Percentiles rank a stretch among this genome's conserved stretches.
phyloP scores from a whole-genome alignment of 208 protist species.

The Trypanosoma conorhini region DNA sequence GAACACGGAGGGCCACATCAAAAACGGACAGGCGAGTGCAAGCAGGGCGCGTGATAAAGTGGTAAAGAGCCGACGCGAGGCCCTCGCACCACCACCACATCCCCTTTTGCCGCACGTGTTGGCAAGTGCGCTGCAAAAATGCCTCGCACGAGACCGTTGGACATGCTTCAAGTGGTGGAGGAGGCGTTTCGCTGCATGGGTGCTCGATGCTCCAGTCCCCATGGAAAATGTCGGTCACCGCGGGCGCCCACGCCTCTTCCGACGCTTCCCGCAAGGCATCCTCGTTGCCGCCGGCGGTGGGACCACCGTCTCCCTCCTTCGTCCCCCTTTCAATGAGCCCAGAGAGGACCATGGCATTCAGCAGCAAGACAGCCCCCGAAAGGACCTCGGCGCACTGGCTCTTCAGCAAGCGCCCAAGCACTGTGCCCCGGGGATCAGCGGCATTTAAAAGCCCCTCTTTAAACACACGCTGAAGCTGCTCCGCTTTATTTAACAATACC shows the following conservation, averaged over 20 bases:
- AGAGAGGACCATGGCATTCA: slow-evolving; percentile 15
- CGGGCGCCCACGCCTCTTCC: background rate
- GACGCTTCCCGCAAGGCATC: background rate
- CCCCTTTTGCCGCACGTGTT: background rate
- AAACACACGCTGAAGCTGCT: slow-evolving; percentile 8
- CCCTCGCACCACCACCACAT: background rate
- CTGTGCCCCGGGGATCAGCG: background rate
- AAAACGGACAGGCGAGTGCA: slow-evolving; percentile 19
- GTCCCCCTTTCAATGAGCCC: slow-evolving; percentile 2
- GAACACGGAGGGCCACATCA: slow-evolving; percentile 10
- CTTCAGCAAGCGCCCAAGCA: slow-evolving; percentile 7
- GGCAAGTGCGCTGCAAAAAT: slow-evolving; percentile 10
- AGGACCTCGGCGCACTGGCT: slow-evolving; percentile 18
- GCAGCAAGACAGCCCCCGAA: slow-evolving; percentile 15
- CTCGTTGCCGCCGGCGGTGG: background rate
- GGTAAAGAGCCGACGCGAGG: slow-evolving; percentile 15
- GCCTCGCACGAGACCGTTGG: slow-evolving; percentile 2
- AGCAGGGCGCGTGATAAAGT: slow-evolving; percentile 14
- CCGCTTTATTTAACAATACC: slow-evolving; percentile 23
- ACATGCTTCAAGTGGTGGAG: background rate
- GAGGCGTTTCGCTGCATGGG: background rate
- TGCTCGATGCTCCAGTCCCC: slow-evolving; percentile 3
- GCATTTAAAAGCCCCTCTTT: slow-evolving; percentile 7
- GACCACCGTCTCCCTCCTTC: background rate
- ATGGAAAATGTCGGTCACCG: slow-evolving; percentile 1